These are phyloP conservation scores for Wakefieldia striispora DNA, from an alignment of 768 basidiomycete species.

Conservation along the genomic window DNA sequence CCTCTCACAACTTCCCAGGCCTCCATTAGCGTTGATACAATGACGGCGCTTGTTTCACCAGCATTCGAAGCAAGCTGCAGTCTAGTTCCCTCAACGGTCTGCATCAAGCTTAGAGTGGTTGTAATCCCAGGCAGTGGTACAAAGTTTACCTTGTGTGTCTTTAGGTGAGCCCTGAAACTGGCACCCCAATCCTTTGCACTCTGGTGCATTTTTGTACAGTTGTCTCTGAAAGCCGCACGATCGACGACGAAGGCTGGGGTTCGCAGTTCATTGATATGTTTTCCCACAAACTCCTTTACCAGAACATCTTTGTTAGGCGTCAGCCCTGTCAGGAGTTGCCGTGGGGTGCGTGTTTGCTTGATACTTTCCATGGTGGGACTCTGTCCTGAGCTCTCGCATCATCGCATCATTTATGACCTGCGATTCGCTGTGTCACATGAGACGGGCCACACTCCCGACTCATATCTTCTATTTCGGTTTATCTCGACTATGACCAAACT, in stretches of 20 bases:
- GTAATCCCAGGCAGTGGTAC: neutral
- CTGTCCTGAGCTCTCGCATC: neutral
- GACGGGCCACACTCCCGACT: conserved; percentile 3
- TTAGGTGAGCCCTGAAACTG: conserved; percentile 78
- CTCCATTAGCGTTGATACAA: conserved; percentile 83
- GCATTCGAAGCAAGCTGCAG: conserved; percentile 61
- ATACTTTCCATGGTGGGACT: conserved; percentile 18
- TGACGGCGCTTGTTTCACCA: conserved; percentile 57
- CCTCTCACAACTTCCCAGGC: conserved; percentile 69
- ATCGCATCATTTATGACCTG: conserved; percentile 2
- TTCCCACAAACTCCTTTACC: conserved; percentile 55
- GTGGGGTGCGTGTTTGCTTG: conserved; percentile 48
- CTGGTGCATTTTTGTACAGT: conserved; percentile 71
- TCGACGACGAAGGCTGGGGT: conserved; percentile 83
- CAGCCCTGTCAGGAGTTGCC: conserved; percentile 35
- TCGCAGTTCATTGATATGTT: conserved; percentile 52
- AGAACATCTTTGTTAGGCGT: conserved; percentile 49
- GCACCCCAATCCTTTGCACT: conserved; percentile 67
- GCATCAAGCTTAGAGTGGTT: conserved; percentile 6
- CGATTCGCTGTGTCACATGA: neutral
- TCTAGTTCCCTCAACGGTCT: conserved; percentile 75
- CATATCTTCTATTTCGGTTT: conserved; percentile 3
- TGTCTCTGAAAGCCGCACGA: conserved; percentile 64
- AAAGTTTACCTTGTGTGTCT: conserved; percentile 68
- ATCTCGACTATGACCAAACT: neutral